Evolutionary conservation across 352 stramenopile species (phyloP).

Genomic region (Pythium aristosporum): DNA sequence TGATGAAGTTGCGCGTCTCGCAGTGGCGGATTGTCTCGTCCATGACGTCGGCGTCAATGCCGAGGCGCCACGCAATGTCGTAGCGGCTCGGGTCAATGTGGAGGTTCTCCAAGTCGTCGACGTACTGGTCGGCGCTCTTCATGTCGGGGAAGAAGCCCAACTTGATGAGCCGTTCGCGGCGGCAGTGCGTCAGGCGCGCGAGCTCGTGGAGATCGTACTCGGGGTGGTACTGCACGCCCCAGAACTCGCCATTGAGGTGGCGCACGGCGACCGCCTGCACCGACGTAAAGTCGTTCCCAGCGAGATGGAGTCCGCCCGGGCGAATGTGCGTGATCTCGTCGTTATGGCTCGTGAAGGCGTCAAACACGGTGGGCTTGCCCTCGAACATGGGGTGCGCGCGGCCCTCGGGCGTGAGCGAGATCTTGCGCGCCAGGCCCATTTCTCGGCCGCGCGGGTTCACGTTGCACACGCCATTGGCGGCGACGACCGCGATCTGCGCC

Average conservation of each 20-base stretch:
- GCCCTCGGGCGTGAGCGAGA: conserved; percentile 66
- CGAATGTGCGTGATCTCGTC: conserved; percentile 80
- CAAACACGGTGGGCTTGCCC: conserved; percentile 76
- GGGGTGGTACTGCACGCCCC: conserved; percentile 82
- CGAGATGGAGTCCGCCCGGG: conserved; percentile 52
- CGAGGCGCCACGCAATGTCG: conserved; percentile 77
- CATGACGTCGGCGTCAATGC: conserved; percentile 80
- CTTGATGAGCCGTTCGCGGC: conserved; percentile 58
- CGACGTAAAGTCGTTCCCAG: conserved; percentile 65
- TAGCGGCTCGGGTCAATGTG: conserved; percentile 68
- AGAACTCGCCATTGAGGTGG: conserved; percentile 80
- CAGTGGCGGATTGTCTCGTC: conserved; percentile 74
- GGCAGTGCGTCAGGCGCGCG: conserved; percentile 69
- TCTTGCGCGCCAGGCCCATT: conserved; percentile 80
- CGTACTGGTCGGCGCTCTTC: conserved; percentile 65
- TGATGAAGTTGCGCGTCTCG: conserved; percentile 86
- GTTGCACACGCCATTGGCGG: conserved; percentile 59
- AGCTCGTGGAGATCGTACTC: conserved; percentile 86
- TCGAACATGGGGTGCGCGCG: conserved; percentile 82
- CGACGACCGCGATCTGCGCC: conserved; percentile 73
- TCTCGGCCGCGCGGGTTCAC: conserved; percentile 68
- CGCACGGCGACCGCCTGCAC: conserved; percentile 74
- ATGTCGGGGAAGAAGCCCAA: conserved; percentile 75
- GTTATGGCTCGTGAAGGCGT: conserved; percentile 81
- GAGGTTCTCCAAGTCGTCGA: conserved; percentile 74